Percentiles rank a stretch among this genome's conserved stretches.
phyloP scores from a whole-genome alignment of 345 rosid species.

The Excoecaria cochinchinensis region DNA sequence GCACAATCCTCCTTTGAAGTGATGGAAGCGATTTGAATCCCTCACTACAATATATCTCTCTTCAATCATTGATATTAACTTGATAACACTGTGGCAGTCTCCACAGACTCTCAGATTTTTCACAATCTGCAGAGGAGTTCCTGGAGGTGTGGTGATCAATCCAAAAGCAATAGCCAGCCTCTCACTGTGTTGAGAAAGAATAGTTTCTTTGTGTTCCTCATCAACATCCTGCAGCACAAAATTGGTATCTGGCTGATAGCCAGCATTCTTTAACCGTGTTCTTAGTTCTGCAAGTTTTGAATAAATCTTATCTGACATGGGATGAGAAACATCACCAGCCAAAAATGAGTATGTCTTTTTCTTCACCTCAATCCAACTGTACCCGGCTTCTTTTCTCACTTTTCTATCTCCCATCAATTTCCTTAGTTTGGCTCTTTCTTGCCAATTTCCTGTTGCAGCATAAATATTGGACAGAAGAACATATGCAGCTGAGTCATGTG shows the following conservation, averaged over 20 bases:
- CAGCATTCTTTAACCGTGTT: conserved; percentile 54
- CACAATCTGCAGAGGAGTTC: conserved; percentile 56
- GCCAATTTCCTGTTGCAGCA: conserved; percentile 77
- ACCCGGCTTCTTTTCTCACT: conserved; percentile 84
- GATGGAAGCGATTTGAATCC: conserved; percentile 82
- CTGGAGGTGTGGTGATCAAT: conserved; percentile 55
- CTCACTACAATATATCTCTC: conserved; percentile 66
- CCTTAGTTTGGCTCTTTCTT: conserved; percentile 60
- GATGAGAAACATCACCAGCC: conserved; percentile 73
- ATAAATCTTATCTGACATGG: conserved; percentile 49
- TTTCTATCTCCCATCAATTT: conserved; percentile 65
- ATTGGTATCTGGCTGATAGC: conserved; percentile 66
- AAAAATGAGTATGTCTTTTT: conserved; percentile 69
- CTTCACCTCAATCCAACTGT: conserved; percentile 84
- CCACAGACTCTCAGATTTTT: conserved; percentile 89
- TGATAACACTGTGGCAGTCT: conserved; percentile 73
- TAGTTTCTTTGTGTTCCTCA: conserved; percentile 74
- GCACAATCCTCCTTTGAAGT: conserved; percentile 65
- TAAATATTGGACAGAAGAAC: conserved; percentile 69
- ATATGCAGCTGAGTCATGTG: conserved; percentile 78
- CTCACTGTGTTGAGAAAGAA: conserved; percentile 83
- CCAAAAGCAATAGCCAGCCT: conserved; percentile 87
- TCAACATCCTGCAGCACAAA: conserved; percentile 80
- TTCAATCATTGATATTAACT: conserved; percentile 59
- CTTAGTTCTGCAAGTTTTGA: conserved; percentile 60